These are phyloP conservation scores for Neonectria sp. DNA, from an alignment of 2,329 filamentous ascomycete genomes.

Conservation along the genomic window DNA sequence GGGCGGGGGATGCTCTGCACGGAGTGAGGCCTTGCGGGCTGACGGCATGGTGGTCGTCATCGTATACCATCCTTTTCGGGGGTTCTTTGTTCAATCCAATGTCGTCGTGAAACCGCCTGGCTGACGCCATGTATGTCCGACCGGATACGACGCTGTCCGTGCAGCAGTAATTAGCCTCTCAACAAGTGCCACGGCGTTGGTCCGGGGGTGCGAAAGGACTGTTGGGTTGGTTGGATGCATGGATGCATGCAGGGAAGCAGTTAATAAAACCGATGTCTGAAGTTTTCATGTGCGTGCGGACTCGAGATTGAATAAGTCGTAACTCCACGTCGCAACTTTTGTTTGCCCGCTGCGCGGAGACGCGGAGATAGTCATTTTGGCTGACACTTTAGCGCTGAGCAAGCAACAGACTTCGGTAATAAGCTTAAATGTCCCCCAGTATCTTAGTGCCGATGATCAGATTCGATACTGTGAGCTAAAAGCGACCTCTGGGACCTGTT, in stretches of 20 bases:
- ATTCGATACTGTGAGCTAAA: slow-evolving; percentile 20
- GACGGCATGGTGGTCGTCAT: slow-evolving; percentile 3
- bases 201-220: background rate
- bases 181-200: background rate
- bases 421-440: slow-evolving; percentile 27
- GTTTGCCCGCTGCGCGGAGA: background rate
- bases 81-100: slow-evolving; percentile 7
- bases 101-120: slow-evolving; percentile 13
- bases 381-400: background rate
- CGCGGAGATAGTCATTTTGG: slow-evolving; percentile 20
- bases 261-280: background rate
- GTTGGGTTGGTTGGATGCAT: background rate
- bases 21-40: background rate
- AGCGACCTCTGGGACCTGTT: slow-evolving; percentile 9
- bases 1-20: background rate
- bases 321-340: background rate
- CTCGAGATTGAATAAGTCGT: background rate
- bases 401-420: slow-evolving; percentile 18
- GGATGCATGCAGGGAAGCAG: background rate
- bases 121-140: slow-evolving; percentile 10
- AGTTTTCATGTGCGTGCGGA: background rate
- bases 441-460: slow-evolving; percentile 22
- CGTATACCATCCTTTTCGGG: background rate
- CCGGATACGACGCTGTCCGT: slow-evolving; percentile 16
- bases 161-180: background rate